These are phyloP conservation scores for Hanseniaspora singularis DNA, from an alignment of 805 yeast species.

Conservation along the genomic window DNA sequence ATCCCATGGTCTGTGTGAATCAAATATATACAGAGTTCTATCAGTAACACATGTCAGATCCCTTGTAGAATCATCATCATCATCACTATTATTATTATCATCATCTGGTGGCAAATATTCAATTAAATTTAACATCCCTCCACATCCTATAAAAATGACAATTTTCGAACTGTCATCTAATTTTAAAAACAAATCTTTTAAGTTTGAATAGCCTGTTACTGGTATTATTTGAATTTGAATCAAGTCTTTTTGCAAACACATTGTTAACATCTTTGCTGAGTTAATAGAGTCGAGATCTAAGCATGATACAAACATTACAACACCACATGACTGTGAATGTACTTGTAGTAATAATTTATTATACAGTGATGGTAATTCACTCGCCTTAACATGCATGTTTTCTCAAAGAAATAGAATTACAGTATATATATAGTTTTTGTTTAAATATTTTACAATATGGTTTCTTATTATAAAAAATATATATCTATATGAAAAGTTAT, in stretches of 20 bases:
- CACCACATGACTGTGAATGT: constrained; percentile 44
- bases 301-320: constrained; percentile 81
- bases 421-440: background rate
- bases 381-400: constrained; percentile 10
- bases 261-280: constrained; percentile 65
- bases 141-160: constrained; percentile 79
- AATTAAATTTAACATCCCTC: constrained; percentile 70
- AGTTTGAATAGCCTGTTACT: constrained; percentile 78
- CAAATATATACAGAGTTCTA: constrained; percentile 68
- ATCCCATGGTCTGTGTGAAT: constrained; percentile 95
- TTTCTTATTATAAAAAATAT: too few relatives aligned
- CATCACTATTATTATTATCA: constrained; percentile 24
- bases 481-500: too few relatives aligned
- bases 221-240: constrained; percentile 84
- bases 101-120: constrained; percentile 61
- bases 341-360: constrained; percentile 7
- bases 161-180: constrained; percentile 67
- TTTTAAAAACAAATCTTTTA: constrained; percentile 47
- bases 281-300: constrained; percentile 85
- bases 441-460: background rate
- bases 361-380: constrained; percentile 7
- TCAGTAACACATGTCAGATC: constrained; percentile 22
- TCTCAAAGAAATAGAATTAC: too few relatives aligned
- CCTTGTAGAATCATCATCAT: constrained; percentile 23
- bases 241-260: constrained; percentile 62